Evolutionary conservation across 345 rosid species (phyloP).

Genomic region (Hypericum androsaemum): DNA sequence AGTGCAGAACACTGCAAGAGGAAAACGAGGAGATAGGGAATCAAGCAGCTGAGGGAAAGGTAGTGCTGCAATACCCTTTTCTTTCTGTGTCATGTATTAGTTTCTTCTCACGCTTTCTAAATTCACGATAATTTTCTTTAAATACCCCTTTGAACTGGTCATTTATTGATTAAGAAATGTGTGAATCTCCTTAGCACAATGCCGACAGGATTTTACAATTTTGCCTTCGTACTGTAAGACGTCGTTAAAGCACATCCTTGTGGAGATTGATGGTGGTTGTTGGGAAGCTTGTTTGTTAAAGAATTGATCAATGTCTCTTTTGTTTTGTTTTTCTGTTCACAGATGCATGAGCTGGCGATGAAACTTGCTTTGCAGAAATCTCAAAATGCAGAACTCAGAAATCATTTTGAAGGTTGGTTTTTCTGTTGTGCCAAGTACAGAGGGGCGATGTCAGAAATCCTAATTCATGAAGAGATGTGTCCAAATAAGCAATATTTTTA

Average conservation of each 20-base stretch:
- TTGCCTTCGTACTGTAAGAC: no score
- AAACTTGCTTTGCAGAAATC: conserved; percentile 85
- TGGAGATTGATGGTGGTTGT: no score
- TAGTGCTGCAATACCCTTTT: conserved; percentile 5
- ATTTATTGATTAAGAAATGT: no score
- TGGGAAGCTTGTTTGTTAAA: background rate
- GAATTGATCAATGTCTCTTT: background rate
- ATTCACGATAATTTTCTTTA: background rate
- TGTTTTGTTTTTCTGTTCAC: conserved; percentile 20
- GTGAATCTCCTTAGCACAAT: no score
- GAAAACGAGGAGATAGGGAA: conserved; percentile 97
- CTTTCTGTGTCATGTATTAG: no score
- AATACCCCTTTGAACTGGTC: background rate
- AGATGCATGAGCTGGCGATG: conserved; percentile 79
- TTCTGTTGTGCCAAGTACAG: background rate
- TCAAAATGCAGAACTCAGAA: conserved; percentile 71
- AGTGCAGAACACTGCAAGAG: conserved; percentile 85
- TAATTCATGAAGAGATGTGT: no score
- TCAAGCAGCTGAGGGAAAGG: conserved; percentile 97
- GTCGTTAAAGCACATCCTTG: no score
- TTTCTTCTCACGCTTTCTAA: no score
- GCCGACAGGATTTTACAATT: no score
- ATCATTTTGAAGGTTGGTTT: conserved; percentile 73
- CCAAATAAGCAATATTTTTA: no score
- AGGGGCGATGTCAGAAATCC: no score